phyloP scores from a whole-genome alignment of 2,329 filamentous ascomycete genomes.

The Aspergillus tubingensis region DNA sequence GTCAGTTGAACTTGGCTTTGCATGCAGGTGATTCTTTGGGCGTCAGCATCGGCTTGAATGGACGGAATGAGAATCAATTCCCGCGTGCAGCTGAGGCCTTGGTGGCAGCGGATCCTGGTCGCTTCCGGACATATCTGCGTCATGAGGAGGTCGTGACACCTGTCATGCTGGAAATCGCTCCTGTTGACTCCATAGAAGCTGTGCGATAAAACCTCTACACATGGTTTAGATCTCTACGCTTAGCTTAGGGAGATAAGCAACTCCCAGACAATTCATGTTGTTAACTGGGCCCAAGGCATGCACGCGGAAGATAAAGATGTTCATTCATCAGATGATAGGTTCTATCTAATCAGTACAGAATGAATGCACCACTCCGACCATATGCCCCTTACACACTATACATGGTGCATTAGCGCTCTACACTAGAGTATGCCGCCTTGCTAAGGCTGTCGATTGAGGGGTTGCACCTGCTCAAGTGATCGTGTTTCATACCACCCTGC shows the following conservation, averaged over 20 bases:
- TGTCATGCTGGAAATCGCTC: background rate
- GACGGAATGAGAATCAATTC: background rate
- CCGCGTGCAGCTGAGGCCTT: constrained; percentile 1
- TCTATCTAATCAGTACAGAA: background rate
- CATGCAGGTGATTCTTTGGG: background rate
- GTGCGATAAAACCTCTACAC: background rate
- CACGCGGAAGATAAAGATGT: background rate
- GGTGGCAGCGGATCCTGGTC: background rate
- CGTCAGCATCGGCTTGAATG: background rate
- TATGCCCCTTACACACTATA: background rate
- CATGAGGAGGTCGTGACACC: background rate
- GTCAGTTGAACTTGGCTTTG: background rate
- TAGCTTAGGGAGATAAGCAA: background rate
- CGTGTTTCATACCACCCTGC: background rate
- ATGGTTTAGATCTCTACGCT: background rate
- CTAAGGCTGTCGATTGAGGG: background rate
- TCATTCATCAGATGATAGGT: background rate
- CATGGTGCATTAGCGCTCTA: background rate
- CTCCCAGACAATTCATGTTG: background rate
- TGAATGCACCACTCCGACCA: background rate
- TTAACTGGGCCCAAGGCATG: background rate
- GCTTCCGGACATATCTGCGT: background rate
- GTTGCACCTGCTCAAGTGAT: background rate
- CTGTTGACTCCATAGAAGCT: background rate
- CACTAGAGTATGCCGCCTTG: background rate